Conservation (phyloP, 257 asterid species). For the Solanum sejunctum region DNA sequence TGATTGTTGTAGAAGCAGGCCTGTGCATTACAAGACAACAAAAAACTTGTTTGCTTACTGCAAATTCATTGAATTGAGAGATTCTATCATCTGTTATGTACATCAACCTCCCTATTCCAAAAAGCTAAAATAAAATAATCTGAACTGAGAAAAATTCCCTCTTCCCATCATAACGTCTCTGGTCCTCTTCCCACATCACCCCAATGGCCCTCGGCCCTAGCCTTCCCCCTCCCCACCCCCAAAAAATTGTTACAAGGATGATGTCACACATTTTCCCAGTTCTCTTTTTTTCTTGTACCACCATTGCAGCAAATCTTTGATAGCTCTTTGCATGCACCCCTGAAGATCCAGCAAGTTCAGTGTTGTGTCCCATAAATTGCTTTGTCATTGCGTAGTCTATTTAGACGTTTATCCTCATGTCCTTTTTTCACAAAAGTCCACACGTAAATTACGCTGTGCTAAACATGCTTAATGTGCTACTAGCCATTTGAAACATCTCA, state of each 20-base stretch:
- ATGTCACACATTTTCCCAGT: neutral
- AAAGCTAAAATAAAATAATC: neutral
- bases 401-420: neutral
- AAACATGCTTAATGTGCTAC: neutral
- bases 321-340: neutral
- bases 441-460: neutral
- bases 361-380: neutral
- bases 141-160: neutral
- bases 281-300: neutral
- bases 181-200: neutral
- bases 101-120: neutral
- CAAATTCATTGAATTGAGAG: neutral
- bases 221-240: neutral
- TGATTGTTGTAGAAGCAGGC: neutral
- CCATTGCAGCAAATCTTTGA: neutral
- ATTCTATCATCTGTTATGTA: neutral
- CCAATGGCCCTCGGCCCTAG: neutral
- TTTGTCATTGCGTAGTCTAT: neutral
- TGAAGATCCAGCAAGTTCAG: neutral
- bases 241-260: neutral
- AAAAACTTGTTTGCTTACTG: neutral
- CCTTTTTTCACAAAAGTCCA: neutral
- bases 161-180: neutral
- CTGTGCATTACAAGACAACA: neutral
- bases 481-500: neutral